A percentile compares a stretch with the other conserved stretches of the same genome.
Conservation (phyloP, 768 basidiomycete species). For the Trametopsis cervina region DNA sequence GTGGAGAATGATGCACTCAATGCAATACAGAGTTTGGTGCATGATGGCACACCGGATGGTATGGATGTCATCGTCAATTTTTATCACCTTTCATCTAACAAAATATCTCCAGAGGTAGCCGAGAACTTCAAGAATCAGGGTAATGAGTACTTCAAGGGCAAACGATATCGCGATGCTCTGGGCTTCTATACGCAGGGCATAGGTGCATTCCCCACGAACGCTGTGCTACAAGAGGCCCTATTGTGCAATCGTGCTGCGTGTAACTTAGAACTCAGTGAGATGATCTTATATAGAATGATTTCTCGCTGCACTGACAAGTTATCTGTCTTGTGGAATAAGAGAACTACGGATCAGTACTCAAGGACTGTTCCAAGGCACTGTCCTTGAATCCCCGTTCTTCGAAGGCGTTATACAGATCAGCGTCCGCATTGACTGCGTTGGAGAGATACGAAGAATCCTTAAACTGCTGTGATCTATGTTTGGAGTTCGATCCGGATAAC, state of each 20-base stretch:
- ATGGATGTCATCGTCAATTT: slow-evolving; percentile 28
- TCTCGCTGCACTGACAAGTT: slow-evolving; percentile 8
- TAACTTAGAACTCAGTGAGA: slow-evolving; percentile 80
- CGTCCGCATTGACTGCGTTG: slow-evolving; percentile 65
- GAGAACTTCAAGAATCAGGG: slow-evolving; percentile 93
- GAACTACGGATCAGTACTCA: slow-evolving; percentile 82
- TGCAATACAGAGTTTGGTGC: slow-evolving; percentile 77
- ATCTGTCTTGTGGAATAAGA: slow-evolving; percentile 34
- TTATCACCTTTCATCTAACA: background rate
- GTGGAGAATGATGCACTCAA: slow-evolving; percentile 58
- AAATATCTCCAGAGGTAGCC: slow-evolving; percentile 59
- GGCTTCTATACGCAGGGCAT: slow-evolving; percentile 89
- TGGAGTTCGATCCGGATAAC: slow-evolving; percentile 52
- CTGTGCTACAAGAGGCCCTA: slow-evolving; percentile 52
- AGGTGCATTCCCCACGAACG: slow-evolving; percentile 73
- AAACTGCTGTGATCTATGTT: slow-evolving; percentile 72
- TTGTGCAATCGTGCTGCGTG: slow-evolving; percentile 90
- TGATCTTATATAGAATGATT: background rate
- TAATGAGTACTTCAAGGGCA: slow-evolving; percentile 88
- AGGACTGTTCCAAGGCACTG: slow-evolving; percentile 76
- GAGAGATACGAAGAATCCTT: slow-evolving; percentile 74
- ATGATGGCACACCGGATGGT: slow-evolving; percentile 96
- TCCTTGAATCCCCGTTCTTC: slow-evolving; percentile 53
- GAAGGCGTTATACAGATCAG: slow-evolving; percentile 87
- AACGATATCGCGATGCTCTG: slow-evolving; percentile 79